Percentiles rank a stretch among this genome's conserved stretches.
These are phyloP conservation scores for Penicillium digitatum DNA, from an alignment of 2,329 filamentous ascomycete genomes.

Conservation along the genomic window DNA sequence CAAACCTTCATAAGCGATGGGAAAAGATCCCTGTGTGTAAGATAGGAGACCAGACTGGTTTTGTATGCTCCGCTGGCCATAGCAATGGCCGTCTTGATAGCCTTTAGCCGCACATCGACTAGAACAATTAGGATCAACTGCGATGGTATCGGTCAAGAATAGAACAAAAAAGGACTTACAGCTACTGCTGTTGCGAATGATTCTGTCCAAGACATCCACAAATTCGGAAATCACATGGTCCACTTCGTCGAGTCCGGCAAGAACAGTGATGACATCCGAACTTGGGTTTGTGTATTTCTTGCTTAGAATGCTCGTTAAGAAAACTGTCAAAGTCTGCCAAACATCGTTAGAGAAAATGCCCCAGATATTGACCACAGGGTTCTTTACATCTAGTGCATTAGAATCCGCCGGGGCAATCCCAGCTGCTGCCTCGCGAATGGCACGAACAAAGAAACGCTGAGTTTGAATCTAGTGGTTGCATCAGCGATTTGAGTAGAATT, in stretches of 20 bases:
- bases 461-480: slow-evolving; percentile 54
- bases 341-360: slow-evolving; percentile 41
- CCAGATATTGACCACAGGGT: background rate
- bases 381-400: slow-evolving; percentile 75
- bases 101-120: slow-evolving; percentile 74
- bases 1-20: slow-evolving; percentile 87
- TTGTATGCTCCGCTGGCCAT: slow-evolving; percentile 93
- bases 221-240: slow-evolving; percentile 86
- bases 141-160: too few relatives aligned
- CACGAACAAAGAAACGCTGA: slow-evolving; percentile 71
- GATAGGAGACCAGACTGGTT: slow-evolving; percentile 88
- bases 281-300: slow-evolving; percentile 95
- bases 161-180: slow-evolving; percentile 49
- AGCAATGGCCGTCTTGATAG: slow-evolving; percentile 74
- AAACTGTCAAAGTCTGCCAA: slow-evolving; percentile 76
- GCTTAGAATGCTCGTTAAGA: slow-evolving; percentile 73
- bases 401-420: slow-evolving; percentile 60
- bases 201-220: slow-evolving; percentile 73
- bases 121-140: background rate
- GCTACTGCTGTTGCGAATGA: slow-evolving; percentile 70
- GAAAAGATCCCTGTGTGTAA: slow-evolving; percentile 91
- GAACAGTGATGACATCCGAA: slow-evolving; percentile 85
- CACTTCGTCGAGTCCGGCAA: slow-evolving; percentile 84
- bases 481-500: slow-evolving; percentile 14
- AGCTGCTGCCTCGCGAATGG: slow-evolving; percentile 65